A percentile compares a stretch with the other conserved stretches of the same genome.
Evolutionary conservation across 495 filamentous ascomycete species (phyloP).

Genomic region (Parathielavia hyrcaniae): DNA sequence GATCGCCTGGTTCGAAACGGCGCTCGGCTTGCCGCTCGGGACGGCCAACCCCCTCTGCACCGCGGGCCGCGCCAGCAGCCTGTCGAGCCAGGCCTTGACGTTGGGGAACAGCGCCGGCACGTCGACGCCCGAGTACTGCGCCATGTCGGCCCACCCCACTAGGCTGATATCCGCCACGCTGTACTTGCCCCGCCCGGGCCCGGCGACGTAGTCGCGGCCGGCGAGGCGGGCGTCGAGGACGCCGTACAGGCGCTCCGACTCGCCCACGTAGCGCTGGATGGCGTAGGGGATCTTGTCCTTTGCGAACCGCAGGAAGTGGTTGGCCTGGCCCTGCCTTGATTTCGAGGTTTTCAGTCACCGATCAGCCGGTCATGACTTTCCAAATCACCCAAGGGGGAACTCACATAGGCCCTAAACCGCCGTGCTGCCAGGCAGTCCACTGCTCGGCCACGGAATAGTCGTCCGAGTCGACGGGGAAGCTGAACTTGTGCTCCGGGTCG

Average conservation of each 20-base stretch:
- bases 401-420: slow-evolving; percentile 67
- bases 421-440: slow-evolving; percentile 55
- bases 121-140: slow-evolving; percentile 39
- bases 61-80: slow-evolving; percentile 54
- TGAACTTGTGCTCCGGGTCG: slow-evolving; percentile 71
- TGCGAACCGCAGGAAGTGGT: slow-evolving; percentile 74
- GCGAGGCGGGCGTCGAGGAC: slow-evolving; percentile 65
- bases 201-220: slow-evolving; percentile 57
- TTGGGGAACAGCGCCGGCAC: slow-evolving; percentile 60
- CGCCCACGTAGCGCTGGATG: slow-evolving; percentile 68
- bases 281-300: slow-evolving; percentile 73
- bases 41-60: slow-evolving; percentile 65
- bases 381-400: background rate
- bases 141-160: slow-evolving; percentile 53
- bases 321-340: slow-evolving; percentile 66
- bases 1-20: slow-evolving; percentile 8
- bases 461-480: slow-evolving; percentile 59
- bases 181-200: slow-evolving; percentile 52
- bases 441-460: slow-evolving; percentile 63
- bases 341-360: background rate
- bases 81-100: slow-evolving; percentile 56
- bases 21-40: slow-evolving; percentile 34
- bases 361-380: too few species aligned
- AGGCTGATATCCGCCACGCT: slow-evolving; percentile 76
- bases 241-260: slow-evolving; percentile 70